phyloP scores from a whole-genome alignment of 1,284 basidiomycete genomes.

The Chiua sp. region DNA sequence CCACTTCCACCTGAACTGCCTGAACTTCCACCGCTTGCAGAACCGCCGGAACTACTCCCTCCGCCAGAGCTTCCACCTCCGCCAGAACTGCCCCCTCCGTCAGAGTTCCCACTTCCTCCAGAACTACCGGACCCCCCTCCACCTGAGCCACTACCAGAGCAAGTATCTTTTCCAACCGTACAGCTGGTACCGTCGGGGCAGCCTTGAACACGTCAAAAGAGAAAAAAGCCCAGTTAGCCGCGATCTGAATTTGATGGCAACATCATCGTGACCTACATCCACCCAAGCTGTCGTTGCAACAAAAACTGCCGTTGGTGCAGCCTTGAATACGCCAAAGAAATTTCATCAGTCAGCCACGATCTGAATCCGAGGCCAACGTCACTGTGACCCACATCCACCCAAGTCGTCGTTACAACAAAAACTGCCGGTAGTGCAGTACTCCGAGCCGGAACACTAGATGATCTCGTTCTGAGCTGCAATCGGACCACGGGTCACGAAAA shows the following conservation, averaged over 20 bases:
- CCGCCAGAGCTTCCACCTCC: no score
- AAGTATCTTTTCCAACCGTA: conserved; percentile 4
- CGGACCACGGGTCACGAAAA: background rate
- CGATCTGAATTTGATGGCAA: background rate
- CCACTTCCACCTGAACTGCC: no score
- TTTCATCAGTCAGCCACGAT: background rate
- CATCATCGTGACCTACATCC: conserved; percentile 19
- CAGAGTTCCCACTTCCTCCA: no score
- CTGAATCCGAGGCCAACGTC: background rate
- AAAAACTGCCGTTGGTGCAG: conserved; percentile 11
- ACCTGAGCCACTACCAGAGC: background rate
- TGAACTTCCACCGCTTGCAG: no score
- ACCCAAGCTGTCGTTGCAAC: conserved; percentile 24
- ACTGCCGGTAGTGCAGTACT: conserved; percentile 1
- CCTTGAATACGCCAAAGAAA: no score
- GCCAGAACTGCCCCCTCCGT: no score
- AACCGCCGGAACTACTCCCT: no score
- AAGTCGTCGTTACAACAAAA: conserved; percentile 24
- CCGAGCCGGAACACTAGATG: conserved; percentile 16
- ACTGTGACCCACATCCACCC: conserved; percentile 26
- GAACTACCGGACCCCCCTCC: no score
- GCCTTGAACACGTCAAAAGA: background rate
- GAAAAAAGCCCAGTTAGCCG: background rate
- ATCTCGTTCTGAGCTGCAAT: background rate
- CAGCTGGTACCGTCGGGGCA: conserved; percentile 20